phyloP scores from a whole-genome alignment of 805 yeast species.

The Kazachstania martiniae region DNA sequence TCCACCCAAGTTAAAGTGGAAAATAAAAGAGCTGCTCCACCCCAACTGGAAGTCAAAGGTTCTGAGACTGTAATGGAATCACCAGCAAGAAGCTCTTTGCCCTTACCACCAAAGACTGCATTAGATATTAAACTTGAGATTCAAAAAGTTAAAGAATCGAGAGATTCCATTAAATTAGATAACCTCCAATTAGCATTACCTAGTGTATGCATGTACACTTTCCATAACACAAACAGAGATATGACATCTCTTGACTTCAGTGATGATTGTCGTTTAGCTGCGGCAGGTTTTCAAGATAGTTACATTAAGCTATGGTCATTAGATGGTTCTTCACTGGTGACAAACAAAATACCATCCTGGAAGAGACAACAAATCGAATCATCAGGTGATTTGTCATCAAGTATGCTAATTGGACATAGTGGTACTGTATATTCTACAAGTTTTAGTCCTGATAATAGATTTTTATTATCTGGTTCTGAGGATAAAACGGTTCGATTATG shows the following conservation, averaged over 20 bases:
- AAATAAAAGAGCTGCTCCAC: background rate
- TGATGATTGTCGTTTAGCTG: slow-evolving; percentile 75
- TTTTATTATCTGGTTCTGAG: slow-evolving; percentile 72
- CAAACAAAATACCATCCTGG: slow-evolving; percentile 46
- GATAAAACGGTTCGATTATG: slow-evolving; percentile 88
- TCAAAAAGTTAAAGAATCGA: slow-evolving; percentile 67
- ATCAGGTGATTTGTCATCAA: slow-evolving; percentile 17
- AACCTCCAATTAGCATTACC: slow-evolving; percentile 74
- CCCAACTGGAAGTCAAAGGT: too few species aligned
- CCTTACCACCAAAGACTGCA: slow-evolving; percentile 76
- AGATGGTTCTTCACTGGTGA: slow-evolving; percentile 78
- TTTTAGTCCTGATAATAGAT: slow-evolving; percentile 83
- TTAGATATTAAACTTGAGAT: slow-evolving; percentile 73
- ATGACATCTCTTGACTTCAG: slow-evolving; percentile 82
- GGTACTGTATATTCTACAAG: slow-evolving; percentile 89
- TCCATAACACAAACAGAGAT: slow-evolving; percentile 87
- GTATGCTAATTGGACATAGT: slow-evolving; percentile 69
- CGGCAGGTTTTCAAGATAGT: slow-evolving; percentile 92
- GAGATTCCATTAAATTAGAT: slow-evolving; percentile 61
- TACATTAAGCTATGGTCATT: slow-evolving; percentile 86
- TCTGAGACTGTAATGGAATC: slow-evolving; percentile 35
- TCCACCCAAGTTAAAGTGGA: background rate
- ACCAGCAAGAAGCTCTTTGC: slow-evolving; percentile 66
- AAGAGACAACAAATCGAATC: slow-evolving; percentile 29
- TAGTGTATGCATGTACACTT: slow-evolving; percentile 94